Conservation (phyloP, 129 eudicot species). For the Dittrichia graveolens region DNA sequence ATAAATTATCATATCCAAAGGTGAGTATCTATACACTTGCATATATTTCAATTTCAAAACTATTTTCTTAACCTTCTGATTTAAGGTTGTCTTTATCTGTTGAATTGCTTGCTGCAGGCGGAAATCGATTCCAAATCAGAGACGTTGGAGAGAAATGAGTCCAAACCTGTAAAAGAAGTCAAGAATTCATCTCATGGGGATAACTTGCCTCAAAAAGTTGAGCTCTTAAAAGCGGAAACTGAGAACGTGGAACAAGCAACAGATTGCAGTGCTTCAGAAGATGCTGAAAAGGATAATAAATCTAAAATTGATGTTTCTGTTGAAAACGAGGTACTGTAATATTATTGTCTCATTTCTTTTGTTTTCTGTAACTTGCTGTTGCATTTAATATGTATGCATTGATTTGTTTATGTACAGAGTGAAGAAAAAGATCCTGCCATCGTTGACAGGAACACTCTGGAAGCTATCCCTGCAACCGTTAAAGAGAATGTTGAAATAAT, state of each 20-base stretch:
- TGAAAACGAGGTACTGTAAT: constrained; percentile 17
- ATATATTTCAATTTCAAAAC: neutral
- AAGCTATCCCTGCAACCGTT: constrained; percentile 7
- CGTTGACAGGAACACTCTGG: constrained; percentile 23
- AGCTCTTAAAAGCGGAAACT: constrained; percentile 2
- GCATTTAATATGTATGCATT: neutral
- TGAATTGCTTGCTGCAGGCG: constrained; percentile 21
- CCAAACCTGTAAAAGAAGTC: constrained; percentile 25
- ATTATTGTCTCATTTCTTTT: neutral
- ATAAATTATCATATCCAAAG: constrained; percentile 8
- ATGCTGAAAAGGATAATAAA: constrained; percentile 15
- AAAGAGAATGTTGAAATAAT: constrained; percentile 21
- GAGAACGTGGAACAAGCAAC: constrained; percentile 20
- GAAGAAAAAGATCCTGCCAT: constrained; percentile 16
- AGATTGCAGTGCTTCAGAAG: constrained; percentile 28
- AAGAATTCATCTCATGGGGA: neutral
- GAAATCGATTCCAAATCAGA: constrained; percentile 29
- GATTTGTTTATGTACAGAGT: constrained; percentile 25
- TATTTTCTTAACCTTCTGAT: neutral
- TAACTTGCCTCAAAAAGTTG: constrained; percentile 8
- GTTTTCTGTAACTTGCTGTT: neutral
- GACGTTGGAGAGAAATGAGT: constrained; percentile 10
- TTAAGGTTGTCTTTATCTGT: neutral
- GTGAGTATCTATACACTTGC: constrained; percentile 10
- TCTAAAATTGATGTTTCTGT: neutral